Evolutionary conservation across 148 eudicot genomes (phyloP), one percentile per base, ranked within the genome.

Genomic region (Tetragonia tetragonoides): DNA sequence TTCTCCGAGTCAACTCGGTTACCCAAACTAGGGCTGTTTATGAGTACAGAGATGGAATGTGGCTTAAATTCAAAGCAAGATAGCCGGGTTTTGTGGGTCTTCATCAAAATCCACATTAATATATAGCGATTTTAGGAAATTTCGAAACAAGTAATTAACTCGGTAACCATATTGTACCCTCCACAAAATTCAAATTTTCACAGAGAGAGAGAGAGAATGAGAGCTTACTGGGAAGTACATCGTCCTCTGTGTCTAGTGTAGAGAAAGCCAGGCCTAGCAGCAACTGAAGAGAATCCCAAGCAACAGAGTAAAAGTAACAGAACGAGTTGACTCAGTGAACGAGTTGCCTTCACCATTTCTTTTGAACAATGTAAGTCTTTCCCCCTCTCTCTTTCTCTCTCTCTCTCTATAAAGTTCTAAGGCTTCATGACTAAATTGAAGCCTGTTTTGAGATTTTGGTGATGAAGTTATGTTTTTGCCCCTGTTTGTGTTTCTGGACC

Each of bases 171-270:
- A 7, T 1, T 0, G 12, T 12, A 12, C 53, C 8, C 8, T 49
- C 53, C 12, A 7, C 8, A 49, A 3, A 62, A 62, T n/a, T 62
- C 34, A 66, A 62, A 46, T 59, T 42, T 20, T 12, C 53, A 20
- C 40, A 42, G 60, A 70, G 54, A 70, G 71, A 64, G 10, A 11
- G 60, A 72, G 39, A 10, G n/a, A 42, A 42, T 23, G n/a, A 49
- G 14, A 10, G 47, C 86, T 70, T 80, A 85, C 88, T 80, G 84
- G 3, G 88, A 84, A 85, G 88, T 85, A 68, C 88, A 85, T 37
- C 78, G 84, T 16, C 88, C 86, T 80, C 85, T 70, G 54, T 71
- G 81, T 63, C 84, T 70, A 49, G 80, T 70, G 68, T 67, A 80
- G 67, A 80, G 63, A 66, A 75, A 85, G 17, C 75, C 85, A 47